Base-by-base conservation (phyloP, 768 basidiomycete species). In the Obba rivulosa region DNA sequence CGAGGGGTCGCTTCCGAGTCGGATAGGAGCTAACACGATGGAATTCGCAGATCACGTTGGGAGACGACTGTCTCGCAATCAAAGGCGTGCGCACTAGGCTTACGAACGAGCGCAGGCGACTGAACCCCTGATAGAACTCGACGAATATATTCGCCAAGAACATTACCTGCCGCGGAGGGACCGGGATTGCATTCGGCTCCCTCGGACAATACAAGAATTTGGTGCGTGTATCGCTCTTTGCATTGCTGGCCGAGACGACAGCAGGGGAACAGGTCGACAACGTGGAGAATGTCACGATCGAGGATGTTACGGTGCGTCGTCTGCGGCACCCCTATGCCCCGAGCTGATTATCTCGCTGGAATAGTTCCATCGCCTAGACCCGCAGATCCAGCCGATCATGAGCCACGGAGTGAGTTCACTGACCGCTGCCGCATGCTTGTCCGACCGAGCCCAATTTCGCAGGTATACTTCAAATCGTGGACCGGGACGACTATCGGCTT, bases 31-130 rank as follows among this genome's bases (percentile, higher is more conserved):
- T 43, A 39, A 43, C 34, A 20, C 20, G n/a, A n/a, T n/a, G n/a
- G 24, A n/a, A 22, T 23, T 39, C 28, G 16, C 42, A 63, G 64
- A 59, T 81, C 16, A 81, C 79, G n/a, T 77, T 73, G 46, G 79
- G 80, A 16, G 81, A 81, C 56, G 80, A 81, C 54, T 82, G 80
- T 49, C 62, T 81, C n/a, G 79, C 78, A 8, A 77, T 81, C 65
- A 80, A 82, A 66, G 79, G 79, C 7, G 78, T 80, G 56, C 22
- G 76, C 61, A n/a, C 22, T 44, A 31, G 40, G 18, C n/a, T 17
- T 34, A 42, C n/a, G 8, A 13, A 36, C 41, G 35, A 17, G 20
- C 28, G 24, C 35, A 17, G 36, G 23, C 18, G 21, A 17, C 38
- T 34, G 22, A 50, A 9, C 28, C 20, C 20, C 11, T 11, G 1